phyloP scores from a whole-genome alignment of 1,139 yeast genomes.

The Yamadazyma jaroonii region DNA sequence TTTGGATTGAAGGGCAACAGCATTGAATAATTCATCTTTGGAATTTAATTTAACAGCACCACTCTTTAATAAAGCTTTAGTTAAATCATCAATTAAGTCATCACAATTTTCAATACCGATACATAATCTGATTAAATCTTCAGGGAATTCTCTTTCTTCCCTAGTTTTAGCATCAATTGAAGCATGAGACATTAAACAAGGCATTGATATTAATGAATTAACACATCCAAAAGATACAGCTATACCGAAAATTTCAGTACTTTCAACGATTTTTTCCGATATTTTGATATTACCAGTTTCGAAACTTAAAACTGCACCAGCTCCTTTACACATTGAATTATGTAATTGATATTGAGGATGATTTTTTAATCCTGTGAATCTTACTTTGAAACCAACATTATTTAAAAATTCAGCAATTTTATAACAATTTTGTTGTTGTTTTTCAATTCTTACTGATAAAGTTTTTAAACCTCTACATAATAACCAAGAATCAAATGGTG shows the following conservation, averaged over 20 bases:
- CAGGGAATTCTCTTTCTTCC: slow-evolving; percentile 86
- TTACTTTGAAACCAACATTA: slow-evolving; percentile 59
- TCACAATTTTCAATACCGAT: slow-evolving; percentile 78
- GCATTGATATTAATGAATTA: slow-evolving; percentile 86
- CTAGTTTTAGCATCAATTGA: slow-evolving; percentile 85
- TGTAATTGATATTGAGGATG: slow-evolving; percentile 85
- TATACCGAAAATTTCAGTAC: slow-evolving; percentile 75
- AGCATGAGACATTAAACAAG: slow-evolving; percentile 96
- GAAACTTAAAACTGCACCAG: slow-evolving; percentile 85
- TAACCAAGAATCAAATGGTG: slow-evolving; percentile 92
- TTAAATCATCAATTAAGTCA: slow-evolving; percentile 70
- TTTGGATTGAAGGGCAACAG: slow-evolving; percentile 31
- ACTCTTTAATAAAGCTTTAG: slow-evolving; percentile 63
- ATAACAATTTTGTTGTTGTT: slow-evolving; percentile 80
- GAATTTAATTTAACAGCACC: slow-evolving; percentile 53
- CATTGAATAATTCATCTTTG: slow-evolving; percentile 43
- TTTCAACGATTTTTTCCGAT: slow-evolving; percentile 73
- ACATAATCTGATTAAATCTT: slow-evolving; percentile 83
- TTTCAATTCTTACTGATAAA: slow-evolving; percentile 76
- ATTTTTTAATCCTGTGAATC: slow-evolving; percentile 79
- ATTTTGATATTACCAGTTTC: slow-evolving; percentile 75
- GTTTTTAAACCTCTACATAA: slow-evolving; percentile 85
- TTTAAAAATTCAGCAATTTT: slow-evolving; percentile 73
- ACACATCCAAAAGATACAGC: slow-evolving; percentile 96
- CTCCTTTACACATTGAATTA: slow-evolving; percentile 73